Evolutionary conservation across 257 asterid genomes (phyloP), one percentile per base, ranked within the genome.

Genomic region (Hygrophila difformis): DNA sequence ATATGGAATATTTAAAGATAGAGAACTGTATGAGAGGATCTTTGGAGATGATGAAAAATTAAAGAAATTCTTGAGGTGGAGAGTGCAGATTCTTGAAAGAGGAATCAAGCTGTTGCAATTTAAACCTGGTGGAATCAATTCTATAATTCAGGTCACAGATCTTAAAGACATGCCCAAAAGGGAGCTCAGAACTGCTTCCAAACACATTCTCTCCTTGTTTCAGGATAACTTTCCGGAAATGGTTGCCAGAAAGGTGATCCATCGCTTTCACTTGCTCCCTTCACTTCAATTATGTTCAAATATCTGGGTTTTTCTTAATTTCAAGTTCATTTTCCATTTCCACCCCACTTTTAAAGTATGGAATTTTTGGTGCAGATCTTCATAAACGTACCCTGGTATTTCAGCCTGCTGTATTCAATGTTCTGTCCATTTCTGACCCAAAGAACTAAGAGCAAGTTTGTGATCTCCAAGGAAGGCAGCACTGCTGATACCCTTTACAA

Each of bases 181-280:
- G 36, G 83, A 81, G 55, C 79, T 81, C 3, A 65, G 93, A 36
- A 84, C 58, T 0, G 87, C 78, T 18, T 77, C 93, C 42, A 81
- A 81, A 35, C 93, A 77, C 36, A 77, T 77, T 7, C 19, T 81
- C 16, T 77, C 87, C 5, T 75, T 81, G 15, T 77, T 81, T 28
- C 93, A 81, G 60, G 98, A 91, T 44, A 91, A 91, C 55, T 91
- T 85, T 24, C 98, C 96, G 17, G 98, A 91, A 67, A 69, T 91
- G 92, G 94, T 91, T 0, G 98, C 94, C 9, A 70, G 83, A 15
- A 85, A 85, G 96, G 98, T 89, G 45, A 47, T 17, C 1, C 6
- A 8, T 8, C 8, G 31, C 31, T 26, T 26, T n/a, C n/a, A n/a
- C n/a, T n/a, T n/a, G n/a, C n/a, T n/a, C n/a, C n/a, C n/a, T n/a